phyloP scores from a whole-genome alignment of 2,329 filamentous ascomycete species.

The Colletotrichum nymphaeae region DNA sequence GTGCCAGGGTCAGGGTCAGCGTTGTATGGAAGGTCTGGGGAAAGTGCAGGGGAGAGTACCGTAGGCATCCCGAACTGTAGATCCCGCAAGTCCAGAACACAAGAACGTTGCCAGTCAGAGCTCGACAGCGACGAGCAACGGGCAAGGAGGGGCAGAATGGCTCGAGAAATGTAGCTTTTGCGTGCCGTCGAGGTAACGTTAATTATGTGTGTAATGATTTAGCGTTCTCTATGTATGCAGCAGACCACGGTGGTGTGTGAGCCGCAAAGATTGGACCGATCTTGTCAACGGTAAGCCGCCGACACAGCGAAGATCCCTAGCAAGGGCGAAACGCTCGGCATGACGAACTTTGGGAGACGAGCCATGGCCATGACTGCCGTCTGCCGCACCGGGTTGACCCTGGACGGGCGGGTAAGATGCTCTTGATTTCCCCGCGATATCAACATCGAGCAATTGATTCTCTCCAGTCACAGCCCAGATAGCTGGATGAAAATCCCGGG shows the following conservation, averaged over 20 bases:
- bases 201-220: slow-evolving; percentile 12
- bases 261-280: slow-evolving; percentile 15
- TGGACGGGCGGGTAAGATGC: not conserved
- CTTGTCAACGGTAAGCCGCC: slow-evolving; percentile 1
- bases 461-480: not conserved
- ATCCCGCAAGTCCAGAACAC: slow-evolving; percentile 26
- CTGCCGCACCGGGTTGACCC: slow-evolving; percentile 17
- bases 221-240: not conserved
- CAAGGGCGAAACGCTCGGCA: slow-evolving; percentile 13
- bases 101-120: slow-evolving; percentile 6
- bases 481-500: slow-evolving; percentile 19
- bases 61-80: not conserved
- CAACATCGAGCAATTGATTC: slow-evolving; percentile 4
- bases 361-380: not conserved
- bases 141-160: slow-evolving; percentile 3
- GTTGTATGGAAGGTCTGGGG: slow-evolving; percentile 16
- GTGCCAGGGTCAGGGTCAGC: not conserved
- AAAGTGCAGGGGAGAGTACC: slow-evolving; percentile 5
- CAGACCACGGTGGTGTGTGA: not conserved
- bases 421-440: slow-evolving; percentile 11
- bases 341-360: slow-evolving; percentile 1
- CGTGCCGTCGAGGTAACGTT: slow-evolving; percentile 12
- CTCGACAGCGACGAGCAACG: not conserved
- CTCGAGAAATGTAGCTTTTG: not conserved
- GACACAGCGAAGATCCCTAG: slow-evolving; percentile 23